Percentiles rank a stretch among this genome's conserved stretches.
Conservation (phyloP, 371 early-diverging fungal genomes). For the Mucor sp. region DNA sequence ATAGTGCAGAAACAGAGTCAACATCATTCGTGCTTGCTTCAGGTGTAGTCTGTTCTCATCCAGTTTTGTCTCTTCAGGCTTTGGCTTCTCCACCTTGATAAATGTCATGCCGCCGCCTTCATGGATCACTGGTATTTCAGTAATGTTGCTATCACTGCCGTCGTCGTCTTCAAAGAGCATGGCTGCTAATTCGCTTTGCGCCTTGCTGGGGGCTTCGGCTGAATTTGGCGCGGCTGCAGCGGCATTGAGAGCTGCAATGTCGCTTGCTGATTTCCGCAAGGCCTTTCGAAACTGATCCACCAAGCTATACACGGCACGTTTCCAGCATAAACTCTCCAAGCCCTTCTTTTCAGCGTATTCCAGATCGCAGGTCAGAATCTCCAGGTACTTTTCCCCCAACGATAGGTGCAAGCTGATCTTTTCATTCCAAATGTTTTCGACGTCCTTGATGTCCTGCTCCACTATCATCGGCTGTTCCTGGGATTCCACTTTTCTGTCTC, state of each 20-base stretch:
- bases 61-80: not conserved
- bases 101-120: conserved; percentile 21
- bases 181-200: conserved; percentile 6
- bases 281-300: conserved; percentile 62
- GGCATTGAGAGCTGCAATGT: not conserved
- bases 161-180: conserved; percentile 20
- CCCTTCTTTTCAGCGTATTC: conserved; percentile 61
- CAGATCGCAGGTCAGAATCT: conserved; percentile 53
- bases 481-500: not conserved
- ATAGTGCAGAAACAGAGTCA: conserved; percentile 31
- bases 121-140: conserved; percentile 15
- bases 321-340: conserved; percentile 67
- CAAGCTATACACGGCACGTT: conserved; percentile 61
- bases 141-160: not conserved
- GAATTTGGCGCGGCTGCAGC: not conserved
- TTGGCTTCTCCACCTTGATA: conserved; percentile 11
- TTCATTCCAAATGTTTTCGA: conserved; percentile 32
- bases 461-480: not conserved
- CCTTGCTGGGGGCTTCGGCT: not conserved
- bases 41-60: conserved; percentile 3
- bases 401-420: conserved; percentile 41
- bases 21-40: conserved; percentile 10
- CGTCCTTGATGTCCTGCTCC: conserved; percentile 25
- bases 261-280: conserved; percentile 26
- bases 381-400: conserved; percentile 53